Percentiles rank a stretch among this genome's conserved stretches.
These are phyloP conservation scores for Globisporangium paroecandrum DNA, from an alignment of 352 stramenopile genomes.

Conservation along the genomic window DNA sequence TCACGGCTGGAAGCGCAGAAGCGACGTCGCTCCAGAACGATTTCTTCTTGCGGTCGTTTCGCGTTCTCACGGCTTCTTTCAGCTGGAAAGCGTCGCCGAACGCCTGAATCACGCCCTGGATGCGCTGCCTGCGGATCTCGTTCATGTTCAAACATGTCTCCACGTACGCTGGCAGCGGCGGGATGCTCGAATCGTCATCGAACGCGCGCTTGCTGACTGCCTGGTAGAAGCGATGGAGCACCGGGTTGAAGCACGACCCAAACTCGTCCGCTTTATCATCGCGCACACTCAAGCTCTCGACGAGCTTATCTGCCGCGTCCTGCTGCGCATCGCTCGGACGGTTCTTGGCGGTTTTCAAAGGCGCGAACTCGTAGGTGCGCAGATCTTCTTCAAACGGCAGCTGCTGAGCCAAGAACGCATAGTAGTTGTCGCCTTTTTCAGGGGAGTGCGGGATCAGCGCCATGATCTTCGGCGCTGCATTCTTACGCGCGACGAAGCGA, in stretches of 20 bases:
- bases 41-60: slow-evolving; percentile 66
- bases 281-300: slow-evolving; percentile 71
- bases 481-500: slow-evolving; percentile 76
- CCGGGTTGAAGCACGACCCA: slow-evolving; percentile 64
- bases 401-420: slow-evolving; percentile 71
- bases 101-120: slow-evolving; percentile 54
- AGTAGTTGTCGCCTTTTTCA: slow-evolving; percentile 43
- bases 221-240: slow-evolving; percentile 72
- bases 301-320: slow-evolving; percentile 54
- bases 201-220: slow-evolving; percentile 54
- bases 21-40: slow-evolving; percentile 77
- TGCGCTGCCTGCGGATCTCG: slow-evolving; percentile 32
- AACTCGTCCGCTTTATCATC: slow-evolving; percentile 59
- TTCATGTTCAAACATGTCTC: slow-evolving; percentile 70
- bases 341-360: slow-evolving; percentile 50
- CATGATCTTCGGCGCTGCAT: slow-evolving; percentile 73
- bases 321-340: slow-evolving; percentile 58
- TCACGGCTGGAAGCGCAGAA: slow-evolving; percentile 18
- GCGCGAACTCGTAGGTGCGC: slow-evolving; percentile 73
- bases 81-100: slow-evolving; percentile 77
- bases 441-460: slow-evolving; percentile 60
- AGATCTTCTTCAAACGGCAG: slow-evolving; percentile 80
- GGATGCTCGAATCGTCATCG: slow-evolving; percentile 41
- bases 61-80: slow-evolving; percentile 69
- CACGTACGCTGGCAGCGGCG: slow-evolving; percentile 50